phyloP scores from a whole-genome alignment of 2,329 filamentous ascomycete genomes.

The Penicillium sp. region DNA sequence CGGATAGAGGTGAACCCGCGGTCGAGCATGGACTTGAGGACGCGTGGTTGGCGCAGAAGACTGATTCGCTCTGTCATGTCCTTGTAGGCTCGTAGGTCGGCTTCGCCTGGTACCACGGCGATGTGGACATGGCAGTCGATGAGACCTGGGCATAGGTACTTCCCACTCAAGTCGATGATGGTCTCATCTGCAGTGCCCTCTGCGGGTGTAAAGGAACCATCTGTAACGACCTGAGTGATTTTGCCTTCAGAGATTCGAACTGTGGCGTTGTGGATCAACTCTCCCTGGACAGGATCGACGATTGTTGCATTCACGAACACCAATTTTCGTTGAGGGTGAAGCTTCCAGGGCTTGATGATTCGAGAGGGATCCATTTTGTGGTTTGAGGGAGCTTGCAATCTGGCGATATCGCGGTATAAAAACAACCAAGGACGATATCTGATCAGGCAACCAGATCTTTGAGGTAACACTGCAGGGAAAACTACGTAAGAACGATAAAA shows the following conservation, averaged over 20 bases:
- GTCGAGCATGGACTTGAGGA: slow-evolving; percentile 50
- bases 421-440: not conserved
- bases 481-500: not conserved
- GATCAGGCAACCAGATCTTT: not conserved
- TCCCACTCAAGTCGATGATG: slow-evolving; percentile 44
- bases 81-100: slow-evolving; percentile 20
- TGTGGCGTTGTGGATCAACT: slow-evolving; percentile 15
- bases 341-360: slow-evolving; percentile 22
- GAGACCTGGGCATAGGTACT: slow-evolving; percentile 53
- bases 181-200: not conserved
- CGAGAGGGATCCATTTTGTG: slow-evolving; percentile 19
- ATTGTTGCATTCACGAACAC: slow-evolving; percentile 19
- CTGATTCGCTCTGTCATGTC: slow-evolving; percentile 19
- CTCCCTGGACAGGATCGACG: slow-evolving; percentile 18
- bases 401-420: not conserved
- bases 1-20: slow-evolving; percentile 62
- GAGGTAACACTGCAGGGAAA: not conserved
- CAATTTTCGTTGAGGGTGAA: slow-evolving; percentile 6
- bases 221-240: slow-evolving; percentile 10
- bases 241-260: slow-evolving; percentile 17
- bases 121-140: slow-evolving; percentile 57
- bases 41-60: slow-evolving; percentile 23
- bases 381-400: not conserved
- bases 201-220: not conserved
- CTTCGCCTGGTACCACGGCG: slow-evolving; percentile 46